Base-by-base conservation (phyloP, 1,284 basidiomycete species). In the Naganishia albida region DNA sequence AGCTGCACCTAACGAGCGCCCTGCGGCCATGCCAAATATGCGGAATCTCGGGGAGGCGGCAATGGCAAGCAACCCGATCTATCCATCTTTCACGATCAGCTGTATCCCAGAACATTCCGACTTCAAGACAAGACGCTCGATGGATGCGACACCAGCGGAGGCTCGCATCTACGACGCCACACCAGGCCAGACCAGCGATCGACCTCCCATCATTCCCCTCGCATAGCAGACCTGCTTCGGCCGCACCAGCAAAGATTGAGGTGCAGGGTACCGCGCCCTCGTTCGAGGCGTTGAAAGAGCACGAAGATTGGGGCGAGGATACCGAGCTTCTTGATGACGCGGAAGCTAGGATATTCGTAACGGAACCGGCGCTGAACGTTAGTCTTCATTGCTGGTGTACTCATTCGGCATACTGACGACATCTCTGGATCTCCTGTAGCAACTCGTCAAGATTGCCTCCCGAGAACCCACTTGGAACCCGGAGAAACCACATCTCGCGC, bases 221-320 rank as follows among this genome's bases (percentile, higher is more conserved):
- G 39, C 49, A 52, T 7, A 8, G 23, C 20, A 53, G 46, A 28
- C 40, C 51, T 16, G 39, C 59, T 44, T 50, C 64, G 8, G 40
- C 56, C 1, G 44, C 55, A 25, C 49, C 38, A 1, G 7, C 15
- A 16, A 60, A 60, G 43, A 30, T 25, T 23, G 34, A 60, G 38
- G 26, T 60, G 6, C 46, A 18, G 15, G 57, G 57, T 25, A 40
- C 46, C 0, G 20, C 75, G 23, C 77, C 77, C 2, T 71, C 69
- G 0, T 63, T 78, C 6, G 71, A 73, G n/a, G 72, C 71, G 15
- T 73, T 79, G 46, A 75, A 75, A 64, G 71, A 69, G 50, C 73
- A 78, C 62, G 78, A 76, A 12, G 78, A 73, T 59, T 68, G 74
- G 34, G 76, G 77, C 34, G 77, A 78, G 39, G 74, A 77, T 67